These are phyloP conservation scores for Edaphochlamys debaryana DNA, from an alignment of 139 green algal species.

Conservation along the genomic window DNA sequence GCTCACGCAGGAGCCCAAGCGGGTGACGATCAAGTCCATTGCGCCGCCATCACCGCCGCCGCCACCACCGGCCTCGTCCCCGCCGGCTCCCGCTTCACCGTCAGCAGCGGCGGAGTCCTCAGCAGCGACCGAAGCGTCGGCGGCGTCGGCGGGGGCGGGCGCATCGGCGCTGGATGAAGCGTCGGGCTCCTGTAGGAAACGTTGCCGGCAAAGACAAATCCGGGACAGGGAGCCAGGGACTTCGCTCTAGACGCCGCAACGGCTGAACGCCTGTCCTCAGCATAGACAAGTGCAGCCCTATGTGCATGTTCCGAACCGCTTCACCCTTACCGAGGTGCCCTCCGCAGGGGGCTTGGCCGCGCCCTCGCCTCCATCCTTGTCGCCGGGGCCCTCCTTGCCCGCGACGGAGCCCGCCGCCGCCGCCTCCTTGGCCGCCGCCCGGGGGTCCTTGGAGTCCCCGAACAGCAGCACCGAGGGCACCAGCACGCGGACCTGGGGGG, in stretches of 20 bases:
- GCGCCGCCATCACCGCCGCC: slow-evolving; percentile 14
- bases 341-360: slow-evolving; percentile 35
- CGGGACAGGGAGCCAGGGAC: no score
- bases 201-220: no score
- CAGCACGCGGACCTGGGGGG: slow-evolving; percentile 38
- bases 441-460: slow-evolving; percentile 1
- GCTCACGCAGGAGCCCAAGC: slow-evolving; percentile 78
- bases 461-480: slow-evolving; percentile 88
- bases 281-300: no score
- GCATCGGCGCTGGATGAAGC: no score
- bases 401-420: background rate
- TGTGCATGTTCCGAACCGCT: no score
- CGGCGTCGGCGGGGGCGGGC: no score
- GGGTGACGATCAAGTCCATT: slow-evolving; percentile 78
- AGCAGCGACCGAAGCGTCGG: background rate
- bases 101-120: slow-evolving; percentile 18
- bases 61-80: slow-evolving; percentile 3
- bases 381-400: background rate
- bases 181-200: no score
- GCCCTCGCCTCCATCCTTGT: background rate
- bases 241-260: background rate
- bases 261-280: no score
- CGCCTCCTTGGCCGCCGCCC: background rate
- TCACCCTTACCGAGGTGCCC: no score
- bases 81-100: slow-evolving; percentile 5